These are phyloP conservation scores for Aspergillus aculeatus DNA, from an alignment of 2,329 filamentous ascomycete species.

Conservation along the genomic window DNA sequence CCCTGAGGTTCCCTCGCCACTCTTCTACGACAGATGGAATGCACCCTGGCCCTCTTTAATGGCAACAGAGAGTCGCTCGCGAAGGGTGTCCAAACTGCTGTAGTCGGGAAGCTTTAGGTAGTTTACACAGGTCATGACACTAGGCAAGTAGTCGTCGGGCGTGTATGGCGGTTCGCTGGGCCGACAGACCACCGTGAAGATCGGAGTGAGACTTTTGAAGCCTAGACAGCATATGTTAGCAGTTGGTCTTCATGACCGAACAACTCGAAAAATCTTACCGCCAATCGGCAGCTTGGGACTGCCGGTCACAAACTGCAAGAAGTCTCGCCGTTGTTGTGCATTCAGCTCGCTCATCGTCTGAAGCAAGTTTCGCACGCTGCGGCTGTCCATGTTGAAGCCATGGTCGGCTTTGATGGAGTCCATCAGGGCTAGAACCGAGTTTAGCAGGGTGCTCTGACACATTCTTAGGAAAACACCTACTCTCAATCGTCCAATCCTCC, in stretches of 20 bases:
- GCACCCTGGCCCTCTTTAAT: conserved; percentile 96
- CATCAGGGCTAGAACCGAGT: conserved; percentile 68
- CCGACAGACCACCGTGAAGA: conserved; percentile 99
- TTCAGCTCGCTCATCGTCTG: conserved; percentile 91
- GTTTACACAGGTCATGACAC: conserved; percentile 99
- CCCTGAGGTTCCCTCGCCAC: not conserved
- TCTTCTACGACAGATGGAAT: conserved; percentile 78
- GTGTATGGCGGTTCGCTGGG: conserved; percentile 92
- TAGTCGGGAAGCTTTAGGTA: conserved; percentile 98
- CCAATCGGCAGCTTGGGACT: conserved; percentile 98
- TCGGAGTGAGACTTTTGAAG: conserved; percentile 93
- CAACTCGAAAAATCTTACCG: conserved; percentile 55
- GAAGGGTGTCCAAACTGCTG: conserved; percentile 72
- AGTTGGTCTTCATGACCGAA: not conserved
- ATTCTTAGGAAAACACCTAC: conserved; percentile 57
- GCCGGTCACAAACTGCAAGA: conserved; percentile 95
- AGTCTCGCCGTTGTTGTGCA: conserved; percentile 75
- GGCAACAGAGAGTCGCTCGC: conserved; percentile 74
- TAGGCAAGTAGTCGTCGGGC: conserved; percentile 97
- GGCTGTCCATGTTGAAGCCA: conserved; percentile 97
- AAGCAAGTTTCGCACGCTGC: conserved; percentile 86
- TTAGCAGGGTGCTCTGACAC: conserved; percentile 22
- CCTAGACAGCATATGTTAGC: conserved; percentile 57
- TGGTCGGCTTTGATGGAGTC: conserved; percentile 99
- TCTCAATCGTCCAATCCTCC: conserved; percentile 97